These are phyloP conservation scores for Hypomontagnella submonticulosa DNA, from an alignment of 495 filamentous ascomycete genomes.

Conservation along the genomic window DNA sequence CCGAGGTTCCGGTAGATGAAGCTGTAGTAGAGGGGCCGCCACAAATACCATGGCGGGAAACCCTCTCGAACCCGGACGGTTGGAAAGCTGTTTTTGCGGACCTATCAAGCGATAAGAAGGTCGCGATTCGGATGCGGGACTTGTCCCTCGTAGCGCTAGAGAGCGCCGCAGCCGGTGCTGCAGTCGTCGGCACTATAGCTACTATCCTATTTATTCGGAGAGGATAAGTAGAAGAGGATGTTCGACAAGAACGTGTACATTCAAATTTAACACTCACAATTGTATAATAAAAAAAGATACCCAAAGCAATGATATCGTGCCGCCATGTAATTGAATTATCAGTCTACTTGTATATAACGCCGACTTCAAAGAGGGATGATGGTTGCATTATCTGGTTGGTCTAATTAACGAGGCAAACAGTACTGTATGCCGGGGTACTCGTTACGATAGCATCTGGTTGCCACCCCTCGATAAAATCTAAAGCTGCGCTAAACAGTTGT, in stretches of 20 bases:
- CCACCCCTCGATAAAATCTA: constrained; percentile 36
- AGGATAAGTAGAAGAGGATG: constrained; percentile 7
- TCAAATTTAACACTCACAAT: constrained; percentile 12
- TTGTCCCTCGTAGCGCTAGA: constrained; percentile 76
- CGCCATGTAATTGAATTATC: too few species aligned
- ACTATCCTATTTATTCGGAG: constrained; percentile 61
- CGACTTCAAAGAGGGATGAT: constrained; percentile 27
- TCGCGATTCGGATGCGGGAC: constrained; percentile 78
- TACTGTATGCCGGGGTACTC: constrained; percentile 32
- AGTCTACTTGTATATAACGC: neutral
- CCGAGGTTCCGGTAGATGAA: constrained; percentile 7
- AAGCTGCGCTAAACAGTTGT: constrained; percentile 19
- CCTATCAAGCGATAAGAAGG: constrained; percentile 74
- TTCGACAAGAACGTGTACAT: constrained; percentile 15
- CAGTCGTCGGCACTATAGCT: constrained; percentile 68
- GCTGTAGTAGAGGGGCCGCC: constrained; percentile 17
- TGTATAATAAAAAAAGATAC: constrained; percentile 31
- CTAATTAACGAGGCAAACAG: constrained; percentile 37
- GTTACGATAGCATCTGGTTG: constrained; percentile 23
- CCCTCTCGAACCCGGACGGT: constrained; percentile 56
- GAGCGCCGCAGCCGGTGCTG: constrained; percentile 77
- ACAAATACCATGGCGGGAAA: constrained; percentile 61
- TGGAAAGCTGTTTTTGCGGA: constrained; percentile 56
- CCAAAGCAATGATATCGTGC: neutral
- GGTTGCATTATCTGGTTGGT: constrained; percentile 38